Base-by-base conservation (phyloP, 1,139 yeast genomes). In the Geotrichum aggregatum region DNA sequence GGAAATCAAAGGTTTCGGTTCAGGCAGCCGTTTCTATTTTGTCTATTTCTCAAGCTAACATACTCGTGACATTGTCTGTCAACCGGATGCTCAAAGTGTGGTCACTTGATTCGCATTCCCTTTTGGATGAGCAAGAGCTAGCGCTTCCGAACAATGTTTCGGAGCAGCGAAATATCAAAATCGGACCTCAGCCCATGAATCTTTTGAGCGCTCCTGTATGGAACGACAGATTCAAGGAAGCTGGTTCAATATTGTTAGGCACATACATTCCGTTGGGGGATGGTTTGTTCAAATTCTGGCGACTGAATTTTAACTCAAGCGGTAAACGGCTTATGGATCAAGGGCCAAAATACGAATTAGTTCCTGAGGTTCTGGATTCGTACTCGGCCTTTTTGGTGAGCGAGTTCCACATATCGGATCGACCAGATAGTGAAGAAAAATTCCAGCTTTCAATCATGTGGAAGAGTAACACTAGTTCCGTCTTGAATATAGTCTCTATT, bases 391-490 rank as follows among this genome's bases (percentile, higher is more conserved):
- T 87, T 87, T 66, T 73, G 3, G 66, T 75, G 31, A 67, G 71
- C 30, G 78, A 68, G 53, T 68, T 66, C 59, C 59, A 52, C 44
- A 19, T 47, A 6, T 28, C 35, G 14, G 49, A 47, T 14, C 33
- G 24, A 13, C 21, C 49, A 3, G 28, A 18, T 11, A 39, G 72
- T 56, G 56, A 56, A 18, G 66, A 67, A 51, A 44, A 52, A 28
- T 43, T 61, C 41, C 56, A 52, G 47, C 57, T 76, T 7, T 66
- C 71, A 61, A 68, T 79, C 1, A 69, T 83, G 40, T 82, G 87
- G 87, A 83, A 83, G 60, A 80, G 86, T 55, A 83, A 83, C 57
- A 76, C 79, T 1, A 72, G 80, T 1, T 77, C 83, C 3, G 69
- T 75, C 24, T 63, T 79, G 19, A 74, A 75, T 52, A 61, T 47